phyloP scores from a whole-genome alignment of 2,329 filamentous ascomycete species.

The Davidsoniella eucalypti region DNA sequence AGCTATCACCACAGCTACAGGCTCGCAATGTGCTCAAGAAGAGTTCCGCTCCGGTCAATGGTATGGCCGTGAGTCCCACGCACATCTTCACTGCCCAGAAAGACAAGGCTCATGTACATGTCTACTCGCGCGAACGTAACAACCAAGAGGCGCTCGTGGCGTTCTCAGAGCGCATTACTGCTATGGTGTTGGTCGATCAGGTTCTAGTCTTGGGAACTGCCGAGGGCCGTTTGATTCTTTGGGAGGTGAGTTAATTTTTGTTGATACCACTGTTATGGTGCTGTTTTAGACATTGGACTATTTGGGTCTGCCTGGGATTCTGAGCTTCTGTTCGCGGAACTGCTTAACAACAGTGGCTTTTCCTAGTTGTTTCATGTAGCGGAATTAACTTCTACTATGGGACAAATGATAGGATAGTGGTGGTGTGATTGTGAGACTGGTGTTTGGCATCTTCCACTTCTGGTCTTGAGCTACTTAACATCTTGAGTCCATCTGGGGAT shows the following conservation, averaged over 20 bases:
- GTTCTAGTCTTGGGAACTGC: conserved; percentile 67
- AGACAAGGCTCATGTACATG: conserved; percentile 82
- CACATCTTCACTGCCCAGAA: conserved; percentile 87
- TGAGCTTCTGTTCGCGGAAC: background rate
- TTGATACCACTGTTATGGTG: too few species aligned
- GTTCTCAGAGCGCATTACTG: conserved; percentile 74
- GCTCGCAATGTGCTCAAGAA: conserved; percentile 78
- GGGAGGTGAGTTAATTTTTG: conserved; percentile 53
- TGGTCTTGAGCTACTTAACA: too few species aligned
- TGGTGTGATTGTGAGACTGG: too few species aligned
- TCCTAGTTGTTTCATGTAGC: too few species aligned
- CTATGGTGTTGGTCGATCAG: conserved; percentile 54
- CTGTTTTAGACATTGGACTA: too few species aligned
- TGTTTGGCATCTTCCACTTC: too few species aligned
- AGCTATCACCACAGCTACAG: conserved; percentile 60
- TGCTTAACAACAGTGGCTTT: too few species aligned
- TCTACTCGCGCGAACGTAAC: conserved; percentile 69
- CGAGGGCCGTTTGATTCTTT: conserved; percentile 72
- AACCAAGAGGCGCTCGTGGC: conserved; percentile 80
- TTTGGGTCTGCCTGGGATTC: background rate
- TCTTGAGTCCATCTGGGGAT: too few species aligned
- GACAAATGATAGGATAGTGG: too few species aligned
- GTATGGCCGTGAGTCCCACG: conserved; percentile 60
- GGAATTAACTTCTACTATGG: background rate
- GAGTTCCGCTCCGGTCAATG: conserved; percentile 63